Evolutionary conservation across 164 flowering plant species (phyloP).

Genomic region (Stephania japonica): DNA sequence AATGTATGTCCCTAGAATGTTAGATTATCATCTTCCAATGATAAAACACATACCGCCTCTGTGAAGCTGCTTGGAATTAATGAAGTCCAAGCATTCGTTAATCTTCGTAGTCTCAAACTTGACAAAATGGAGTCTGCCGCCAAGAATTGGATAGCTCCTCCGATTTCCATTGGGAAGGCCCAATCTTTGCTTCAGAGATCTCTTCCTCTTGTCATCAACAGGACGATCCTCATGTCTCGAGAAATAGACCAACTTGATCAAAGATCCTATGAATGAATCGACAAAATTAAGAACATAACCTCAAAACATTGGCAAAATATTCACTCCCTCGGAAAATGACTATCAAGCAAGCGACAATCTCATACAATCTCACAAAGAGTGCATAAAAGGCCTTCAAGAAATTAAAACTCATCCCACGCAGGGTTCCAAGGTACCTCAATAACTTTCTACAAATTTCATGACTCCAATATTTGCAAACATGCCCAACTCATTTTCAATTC

Average conservation of each 20-base stretch:
- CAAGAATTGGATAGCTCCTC: conserved; percentile 89
- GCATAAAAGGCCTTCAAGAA: background rate
- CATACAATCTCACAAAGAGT: background rate
- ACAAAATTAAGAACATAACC: conserved; percentile 11
- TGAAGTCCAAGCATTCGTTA: conserved; percentile 86
- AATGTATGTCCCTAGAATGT: too few species aligned
- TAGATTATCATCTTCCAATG: too few species aligned
- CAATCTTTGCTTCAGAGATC: conserved; percentile 48
- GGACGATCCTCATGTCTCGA: conserved; percentile 78
- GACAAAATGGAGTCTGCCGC: conserved; percentile 96
- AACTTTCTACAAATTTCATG: too few species aligned
- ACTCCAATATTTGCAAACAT: too few species aligned
- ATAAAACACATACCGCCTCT: conserved; percentile 55
- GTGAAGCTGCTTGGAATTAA: conserved; percentile 89
- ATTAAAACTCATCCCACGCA: too few species aligned
- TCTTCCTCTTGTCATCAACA: conserved; percentile 58
- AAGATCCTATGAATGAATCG: conserved; percentile 48
- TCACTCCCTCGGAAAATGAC: background rate
- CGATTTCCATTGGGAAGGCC: conserved; percentile 66
- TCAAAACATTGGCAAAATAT: background rate
- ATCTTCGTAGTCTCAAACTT: conserved; percentile 95
- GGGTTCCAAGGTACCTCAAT: too few species aligned
- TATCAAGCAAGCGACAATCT: background rate
- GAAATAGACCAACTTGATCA: conserved; percentile 91
- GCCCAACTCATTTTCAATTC: too few species aligned